Evolutionary conservation across 495 filamentous ascomycete species (phyloP).

Genomic region (Penicillium egyptiacum): DNA sequence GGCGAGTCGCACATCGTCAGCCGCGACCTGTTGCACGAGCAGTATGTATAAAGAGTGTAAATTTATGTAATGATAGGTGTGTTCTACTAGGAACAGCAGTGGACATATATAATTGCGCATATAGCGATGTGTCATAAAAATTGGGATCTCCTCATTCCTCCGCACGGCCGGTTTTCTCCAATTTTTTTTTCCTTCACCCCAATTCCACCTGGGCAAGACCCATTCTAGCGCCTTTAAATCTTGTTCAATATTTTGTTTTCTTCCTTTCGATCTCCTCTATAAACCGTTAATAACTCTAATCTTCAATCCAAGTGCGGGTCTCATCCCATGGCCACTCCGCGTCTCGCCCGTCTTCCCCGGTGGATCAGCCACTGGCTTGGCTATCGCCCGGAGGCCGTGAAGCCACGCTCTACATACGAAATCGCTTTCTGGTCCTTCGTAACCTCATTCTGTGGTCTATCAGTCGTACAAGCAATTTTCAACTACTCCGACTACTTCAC

Average conservation of each 20-base stretch:
- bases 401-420: conserved; percentile 26
- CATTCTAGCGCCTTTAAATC: not conserved
- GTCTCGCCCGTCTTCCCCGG: conserved; percentile 32
- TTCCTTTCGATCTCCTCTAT: conserved; percentile 6
- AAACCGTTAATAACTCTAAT: not conserved
- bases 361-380: conserved; percentile 43
- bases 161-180: conserved; percentile 20
- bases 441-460: conserved; percentile 37
- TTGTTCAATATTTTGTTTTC: not conserved
- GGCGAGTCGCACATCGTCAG: conserved; percentile 45
- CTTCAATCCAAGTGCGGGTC: not conserved
- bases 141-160: conserved; percentile 13
- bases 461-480: conserved; percentile 34
- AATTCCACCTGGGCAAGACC: not conserved
- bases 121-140: conserved; percentile 14
- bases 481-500: conserved; percentile 35
- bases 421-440: conserved; percentile 39
- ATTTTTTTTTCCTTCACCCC: conserved; percentile 9
- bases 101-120: not conserved
- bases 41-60: conserved; percentile 15
- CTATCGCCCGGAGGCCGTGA: conserved; percentile 31
- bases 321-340: conserved; percentile 20
- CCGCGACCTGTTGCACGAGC: conserved; percentile 23
- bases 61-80: too few relatives aligned
- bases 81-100: too few relatives aligned